These are phyloP conservation scores for Rossbeevera mucosa DNA, from an alignment of 768 basidiomycete genomes.

Conservation along the genomic window DNA sequence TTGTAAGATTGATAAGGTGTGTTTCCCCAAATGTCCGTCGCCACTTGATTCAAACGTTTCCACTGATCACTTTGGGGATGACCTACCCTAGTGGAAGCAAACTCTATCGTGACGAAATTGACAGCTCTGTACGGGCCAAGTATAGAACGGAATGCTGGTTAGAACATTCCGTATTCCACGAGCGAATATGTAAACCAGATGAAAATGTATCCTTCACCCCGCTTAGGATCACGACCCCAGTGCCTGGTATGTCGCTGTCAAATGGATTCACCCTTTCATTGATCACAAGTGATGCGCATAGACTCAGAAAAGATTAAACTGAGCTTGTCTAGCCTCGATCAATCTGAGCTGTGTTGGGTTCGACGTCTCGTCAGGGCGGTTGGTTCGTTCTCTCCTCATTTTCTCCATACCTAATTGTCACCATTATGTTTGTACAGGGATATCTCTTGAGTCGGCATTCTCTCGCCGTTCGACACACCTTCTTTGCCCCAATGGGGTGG, in stretches of 20 bases:
- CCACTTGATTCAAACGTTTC: not conserved
- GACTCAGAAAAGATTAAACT: slow-evolving; percentile 56
- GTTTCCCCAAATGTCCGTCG: not conserved
- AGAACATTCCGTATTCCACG: slow-evolving; percentile 76
- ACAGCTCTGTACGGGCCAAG: slow-evolving; percentile 41
- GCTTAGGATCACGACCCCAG: slow-evolving; percentile 51
- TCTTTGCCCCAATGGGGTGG: slow-evolving; percentile 64
- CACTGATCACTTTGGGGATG: not conserved
- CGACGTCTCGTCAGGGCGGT: slow-evolving; percentile 28
- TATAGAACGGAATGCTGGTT: slow-evolving; percentile 94
- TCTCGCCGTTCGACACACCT: slow-evolving; percentile 73
- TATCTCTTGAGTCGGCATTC: slow-evolving; percentile 52
- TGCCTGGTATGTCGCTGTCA: slow-evolving; percentile 42
- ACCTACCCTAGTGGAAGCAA: slow-evolving; percentile 60
- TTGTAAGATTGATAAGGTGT: slow-evolving; percentile 74
- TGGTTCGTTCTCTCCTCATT: slow-evolving; percentile 9
- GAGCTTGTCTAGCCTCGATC: slow-evolving; percentile 73
- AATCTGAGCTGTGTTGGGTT: slow-evolving; percentile 63
- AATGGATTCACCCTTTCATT: not conserved
- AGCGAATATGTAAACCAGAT: slow-evolving; percentile 60
- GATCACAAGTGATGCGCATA: slow-evolving; percentile 18
- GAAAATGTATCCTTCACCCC: slow-evolving; percentile 73
- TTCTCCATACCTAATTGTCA: not conserved
- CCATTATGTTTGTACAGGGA: slow-evolving; percentile 37
- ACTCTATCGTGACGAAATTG: slow-evolving; percentile 54